Evolutionary conservation across 1,139 yeast species (phyloP), one percentile per base, ranked within the genome.

Genomic region (Candida mesenterica): DNA sequence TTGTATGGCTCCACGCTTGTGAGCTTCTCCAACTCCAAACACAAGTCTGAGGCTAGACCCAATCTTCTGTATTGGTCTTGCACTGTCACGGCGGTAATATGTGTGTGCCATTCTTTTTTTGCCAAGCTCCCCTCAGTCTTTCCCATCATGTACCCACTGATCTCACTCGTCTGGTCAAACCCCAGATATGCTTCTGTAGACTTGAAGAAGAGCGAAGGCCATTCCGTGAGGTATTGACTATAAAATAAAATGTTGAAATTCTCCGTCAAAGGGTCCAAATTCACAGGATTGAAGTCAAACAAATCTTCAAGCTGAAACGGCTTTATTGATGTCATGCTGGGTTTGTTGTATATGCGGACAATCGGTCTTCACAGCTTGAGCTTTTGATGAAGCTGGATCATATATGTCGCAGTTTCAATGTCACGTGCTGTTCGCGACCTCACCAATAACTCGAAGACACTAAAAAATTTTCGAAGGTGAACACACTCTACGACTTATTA

Each of bases 31-130:
- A 94, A 64, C 44, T 86, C 78, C 28, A 74, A 66, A 53, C 96
- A 90, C 38, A 90, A 68, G 41, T 75, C 75, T 3, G 85, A 79
- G 1, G 97, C 98, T 32, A 90, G 65, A 2, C 96, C 95, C 15
- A 92, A 71, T 41, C 98, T 67, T 40, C 99, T 68, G 53, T 84
- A 90, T 36, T 79, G 81, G 17, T 86, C 82, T 42, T 84, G 84
- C 1, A 94, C 84, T 0, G 98, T 89, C 3, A 94, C 96, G 0
- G 98, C 98, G 0, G 97, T 89, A 39, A 94, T 89, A 59, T 94
- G 99, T 1, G 96, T 79, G 54, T 94, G 99, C 96, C 97, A 92
- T 46, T 89, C 95, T 37, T 73, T 77, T 13, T 73, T 77, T 15
- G 68, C 64, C 27, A 68, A 44, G 37, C 62, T 52, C 1, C 98